Evolutionary conservation across 1,284 basidiomycete genomes (phyloP), one percentile per base, ranked within the genome.

Genomic region (Marasmius oreades): DNA sequence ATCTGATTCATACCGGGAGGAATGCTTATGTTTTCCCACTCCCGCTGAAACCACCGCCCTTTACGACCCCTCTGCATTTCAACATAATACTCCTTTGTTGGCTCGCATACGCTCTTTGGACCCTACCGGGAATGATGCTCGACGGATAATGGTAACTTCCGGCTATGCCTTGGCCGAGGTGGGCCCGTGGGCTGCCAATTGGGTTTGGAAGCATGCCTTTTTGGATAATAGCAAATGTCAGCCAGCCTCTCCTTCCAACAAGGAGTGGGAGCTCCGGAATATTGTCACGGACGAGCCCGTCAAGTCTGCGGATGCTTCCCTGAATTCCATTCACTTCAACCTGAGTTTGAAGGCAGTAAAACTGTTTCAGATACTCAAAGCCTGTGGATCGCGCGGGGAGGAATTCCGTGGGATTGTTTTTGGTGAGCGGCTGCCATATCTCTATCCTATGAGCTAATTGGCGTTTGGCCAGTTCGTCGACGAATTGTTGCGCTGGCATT

Each of bases 391-490:
- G 14, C 74, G 80, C 42, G 81, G 79, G 6, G 76, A 80, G 51
- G 63, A 66, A 1, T 89, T 91, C 63, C 78, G 86, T 44, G 85
- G 80, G 12, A 74, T 90, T 28, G 67, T 91, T 26, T 77, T 88
- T 62, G 87, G 89, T 88, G 51, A 52, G 28, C 10, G 28, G 70
- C 55, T 45, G 8, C n/a, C 7, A 22, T 2, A 20, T 43, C 2
- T 44, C 33, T 24, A 23, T 28, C 20, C 12, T 26, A 36, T 20
- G 20, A 11, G 14, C 47, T 50, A n/a, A 50, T 26, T 5, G 14
- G 43, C 33, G 8, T 18, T 26, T 43, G 14, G 14, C 43, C 59
- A 85, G 83, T 83, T 16, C 73, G 73, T 55, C 71, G 71, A 55
- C 64, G 73, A 33, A 67, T 69, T 51, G 69, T 79, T 37, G 83